Evolutionary conservation across 106 monocot species (phyloP).

Genomic region (Apostasia ramifera): DNA sequence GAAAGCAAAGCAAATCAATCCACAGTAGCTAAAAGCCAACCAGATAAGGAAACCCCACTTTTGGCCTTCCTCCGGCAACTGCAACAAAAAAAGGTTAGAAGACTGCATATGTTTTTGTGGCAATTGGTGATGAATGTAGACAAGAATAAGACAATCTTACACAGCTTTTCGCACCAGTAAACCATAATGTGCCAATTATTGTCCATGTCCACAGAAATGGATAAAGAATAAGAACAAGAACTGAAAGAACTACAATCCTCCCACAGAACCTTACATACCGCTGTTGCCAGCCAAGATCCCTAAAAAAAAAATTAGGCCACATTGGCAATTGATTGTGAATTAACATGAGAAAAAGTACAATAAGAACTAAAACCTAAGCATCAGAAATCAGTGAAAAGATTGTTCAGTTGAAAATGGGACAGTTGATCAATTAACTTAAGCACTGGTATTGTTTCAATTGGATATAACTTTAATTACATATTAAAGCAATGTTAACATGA

Average conservation of each 20-base stretch:
- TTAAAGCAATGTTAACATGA: too few relatives aligned
- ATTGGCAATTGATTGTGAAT: too few relatives aligned
- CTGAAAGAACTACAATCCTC: constrained; percentile 76
- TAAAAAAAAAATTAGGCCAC: constrained; percentile 4
- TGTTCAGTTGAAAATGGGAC: too few relatives aligned
- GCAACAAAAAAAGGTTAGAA: constrained; percentile 6
- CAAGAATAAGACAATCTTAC: constrained; percentile 35
- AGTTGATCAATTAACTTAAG: too few relatives aligned
- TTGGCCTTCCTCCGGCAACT: constrained; percentile 82
- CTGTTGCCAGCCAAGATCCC: constrained; percentile 98
- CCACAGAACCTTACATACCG: constrained; percentile 87
- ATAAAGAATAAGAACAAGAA: constrained; percentile 80
- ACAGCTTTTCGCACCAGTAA: constrained; percentile 81
- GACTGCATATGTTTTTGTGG: not conserved
- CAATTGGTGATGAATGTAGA: not conserved
- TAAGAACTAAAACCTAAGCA: too few relatives aligned
- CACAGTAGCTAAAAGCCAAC: constrained; percentile 79
- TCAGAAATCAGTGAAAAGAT: too few relatives aligned
- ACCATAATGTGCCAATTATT: constrained; percentile 92
- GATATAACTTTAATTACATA: too few relatives aligned
- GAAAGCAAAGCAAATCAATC: constrained; percentile 61
- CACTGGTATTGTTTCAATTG: too few relatives aligned
- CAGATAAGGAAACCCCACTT: constrained; percentile 87
- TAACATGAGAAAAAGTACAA: too few relatives aligned
- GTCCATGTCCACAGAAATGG: constrained; percentile 99